Percentiles rank a stretch among this genome's conserved stretches.
Conservation (phyloP, 306 rosid species). For the Castanea sativa region DNA sequence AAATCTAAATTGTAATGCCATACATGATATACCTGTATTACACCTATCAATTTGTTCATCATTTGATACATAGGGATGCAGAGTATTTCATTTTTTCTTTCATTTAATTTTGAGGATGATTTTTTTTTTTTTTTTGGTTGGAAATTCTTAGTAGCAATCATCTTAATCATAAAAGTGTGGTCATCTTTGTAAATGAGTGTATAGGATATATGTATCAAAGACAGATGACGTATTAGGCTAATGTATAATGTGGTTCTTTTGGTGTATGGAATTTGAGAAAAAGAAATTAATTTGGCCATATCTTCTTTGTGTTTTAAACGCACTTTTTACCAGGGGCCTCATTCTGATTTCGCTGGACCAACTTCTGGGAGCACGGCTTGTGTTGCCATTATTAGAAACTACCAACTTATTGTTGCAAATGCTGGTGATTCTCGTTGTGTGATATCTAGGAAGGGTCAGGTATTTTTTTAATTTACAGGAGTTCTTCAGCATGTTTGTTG, state of each 20-base stretch:
- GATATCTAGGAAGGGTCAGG: slow-evolving; percentile 94
- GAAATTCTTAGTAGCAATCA: neutral
- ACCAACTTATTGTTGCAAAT: slow-evolving; percentile 81
- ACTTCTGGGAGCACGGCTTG: slow-evolving; percentile 98
- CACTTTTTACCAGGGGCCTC: slow-evolving; percentile 73
- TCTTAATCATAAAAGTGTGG: neutral
- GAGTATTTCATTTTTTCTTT: too few relatives aligned
- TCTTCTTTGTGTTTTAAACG: slow-evolving; percentile 6
- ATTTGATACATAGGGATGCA: too few relatives aligned
- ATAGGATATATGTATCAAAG: neutral
- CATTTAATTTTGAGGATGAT: neutral
- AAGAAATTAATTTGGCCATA: neutral
- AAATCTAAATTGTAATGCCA: too few relatives aligned
- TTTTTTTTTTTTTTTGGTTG: neutral
- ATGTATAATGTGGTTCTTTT: neutral
- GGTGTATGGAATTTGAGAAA: neutral
- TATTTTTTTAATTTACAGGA: slow-evolving; percentile 26
- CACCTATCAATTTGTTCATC: too few relatives aligned
- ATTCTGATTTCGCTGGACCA: slow-evolving; percentile 94
- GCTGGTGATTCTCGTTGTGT: slow-evolving; percentile 99
- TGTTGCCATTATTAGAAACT: slow-evolving; percentile 82
- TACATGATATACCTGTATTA: too few relatives aligned
- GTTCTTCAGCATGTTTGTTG: slow-evolving; percentile 14
- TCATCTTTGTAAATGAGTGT: neutral
- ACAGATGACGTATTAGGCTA: neutral